Percentiles rank a stretch among this genome's conserved stretches.
phyloP scores from a whole-genome alignment of 192 early-diverging fungal genomes.

The Coemansia sp. region DNA sequence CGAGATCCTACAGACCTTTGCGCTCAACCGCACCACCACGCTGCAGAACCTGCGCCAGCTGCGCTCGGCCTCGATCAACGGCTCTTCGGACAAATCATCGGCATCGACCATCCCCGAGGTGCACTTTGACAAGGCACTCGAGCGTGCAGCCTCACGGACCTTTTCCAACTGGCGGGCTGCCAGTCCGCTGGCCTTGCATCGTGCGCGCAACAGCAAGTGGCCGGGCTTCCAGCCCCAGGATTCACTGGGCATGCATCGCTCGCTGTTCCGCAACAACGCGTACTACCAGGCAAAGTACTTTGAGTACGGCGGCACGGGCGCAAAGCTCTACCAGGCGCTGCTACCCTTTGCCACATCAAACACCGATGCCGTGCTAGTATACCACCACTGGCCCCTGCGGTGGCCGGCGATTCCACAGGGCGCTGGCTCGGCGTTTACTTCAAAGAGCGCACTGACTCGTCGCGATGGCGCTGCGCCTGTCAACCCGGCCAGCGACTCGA shows the following conservation, averaged over 20 bases:
- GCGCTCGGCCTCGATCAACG: constrained; percentile 16
- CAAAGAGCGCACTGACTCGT: background rate
- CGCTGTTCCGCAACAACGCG: constrained; percentile 48
- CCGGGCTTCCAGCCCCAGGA: constrained; percentile 37
- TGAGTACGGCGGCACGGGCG: constrained; percentile 51
- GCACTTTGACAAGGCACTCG: constrained; percentile 28
- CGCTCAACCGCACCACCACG: constrained; percentile 49
- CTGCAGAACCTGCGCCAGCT: constrained; percentile 45
- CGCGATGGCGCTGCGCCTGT: constrained; percentile 7
- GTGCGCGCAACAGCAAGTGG: constrained; percentile 40
- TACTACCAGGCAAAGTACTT: constrained; percentile 54
- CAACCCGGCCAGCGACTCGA: constrained; percentile 9
- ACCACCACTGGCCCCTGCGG: constrained; percentile 52
- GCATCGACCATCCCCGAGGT: constrained; percentile 8
- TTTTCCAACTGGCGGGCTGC: constrained; percentile 44
- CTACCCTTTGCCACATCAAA: constrained; percentile 20
- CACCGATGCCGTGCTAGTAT: constrained; percentile 38
- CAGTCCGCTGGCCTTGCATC: constrained; percentile 46
- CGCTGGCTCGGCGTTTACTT: constrained; percentile 21
- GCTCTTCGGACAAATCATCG: background rate
- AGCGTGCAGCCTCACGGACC: constrained; percentile 16
- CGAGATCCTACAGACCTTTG: constrained; percentile 50
- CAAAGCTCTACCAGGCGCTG: constrained; percentile 41
- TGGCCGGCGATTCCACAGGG: constrained; percentile 44
- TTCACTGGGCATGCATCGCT: constrained; percentile 36